Evolutionary conservation across 495 filamentous ascomycete species (phyloP), one percentile per base, ranked within the genome.

Genomic region (Endocarpon pusillum): DNA sequence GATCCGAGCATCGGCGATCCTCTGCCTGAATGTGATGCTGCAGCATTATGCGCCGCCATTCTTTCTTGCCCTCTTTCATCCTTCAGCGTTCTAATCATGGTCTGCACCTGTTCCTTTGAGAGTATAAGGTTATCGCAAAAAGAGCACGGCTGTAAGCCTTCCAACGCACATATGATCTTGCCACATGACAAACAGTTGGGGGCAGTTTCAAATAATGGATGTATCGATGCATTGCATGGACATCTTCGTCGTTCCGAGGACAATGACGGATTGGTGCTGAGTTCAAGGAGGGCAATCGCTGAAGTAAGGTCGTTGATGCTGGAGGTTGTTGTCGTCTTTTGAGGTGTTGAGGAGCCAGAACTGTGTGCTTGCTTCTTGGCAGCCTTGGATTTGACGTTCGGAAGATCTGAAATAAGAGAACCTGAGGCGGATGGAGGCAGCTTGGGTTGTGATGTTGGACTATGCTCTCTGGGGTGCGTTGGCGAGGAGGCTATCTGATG

Each of bases 161-260:
- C 84, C 44, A 91, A 81, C 9, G 92, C 71, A 53, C 89, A 97
- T 34, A 96, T 76, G n/a, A 97, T 83, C 53, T 96, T 94, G 34
- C 89, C 89, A 49, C 89, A 97, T 42, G 68, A 74, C 14, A 89
- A 60, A 42, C 89, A 97, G 49, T 96, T 97, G 2, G 91, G 89
- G 0, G 85, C 81, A 0, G 86, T 81, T 7, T 66, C 67, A 8
- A 94, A 73, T 7, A 94, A 62, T 3, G 91, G 80, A 45, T 97
- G 89, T 1, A 81, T 67, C 2, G 78, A 64, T 0, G 78, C 89
- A 39, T 83, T 79, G 58, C 89, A 97, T 45, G 71, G 75, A 51
- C 89, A 97, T 39, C 67, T 67, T 23, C 76, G 68, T 9, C 66
- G 54, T 29, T 66, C 60, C 19, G 63, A 56, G 3, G 56, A 46